Percentiles rank a stretch among this genome's conserved stretches.
Conservation (phyloP, 2,329 filamentous ascomycete species). For the Neurospora crassa region DNA sequence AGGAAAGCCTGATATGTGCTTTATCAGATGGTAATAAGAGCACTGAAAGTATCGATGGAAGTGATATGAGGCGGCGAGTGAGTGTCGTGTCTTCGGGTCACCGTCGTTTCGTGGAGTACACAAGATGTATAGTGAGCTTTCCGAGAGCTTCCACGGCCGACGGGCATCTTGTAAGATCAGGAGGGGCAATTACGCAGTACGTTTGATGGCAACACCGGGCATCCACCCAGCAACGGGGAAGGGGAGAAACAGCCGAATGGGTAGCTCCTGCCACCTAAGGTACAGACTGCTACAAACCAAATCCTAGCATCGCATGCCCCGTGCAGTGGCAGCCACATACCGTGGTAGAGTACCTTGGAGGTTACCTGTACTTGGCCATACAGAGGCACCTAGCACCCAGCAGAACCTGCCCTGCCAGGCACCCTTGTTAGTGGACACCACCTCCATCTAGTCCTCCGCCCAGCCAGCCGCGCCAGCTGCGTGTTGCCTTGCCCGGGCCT, state of each 20-base stretch:
- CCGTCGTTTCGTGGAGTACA: not conserved
- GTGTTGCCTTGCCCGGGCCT: slow-evolving; percentile 20
- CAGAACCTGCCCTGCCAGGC: slow-evolving; percentile 3
- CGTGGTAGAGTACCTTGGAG: not conserved
- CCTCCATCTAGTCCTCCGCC: slow-evolving; percentile 1
- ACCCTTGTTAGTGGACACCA: slow-evolving; percentile 7
- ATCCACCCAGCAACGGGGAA: not conserved
- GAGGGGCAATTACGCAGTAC: slow-evolving; percentile 13
- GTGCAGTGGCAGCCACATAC: not conserved
- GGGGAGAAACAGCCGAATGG: not conserved
- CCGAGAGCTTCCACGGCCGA: slow-evolving; percentile 1
- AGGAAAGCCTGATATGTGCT: not conserved
- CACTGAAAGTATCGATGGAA: not conserved
- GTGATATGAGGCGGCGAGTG: not conserved
- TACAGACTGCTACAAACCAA: not conserved
- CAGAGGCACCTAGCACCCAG: not conserved
- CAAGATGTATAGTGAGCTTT: not conserved
- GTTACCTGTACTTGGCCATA: not conserved
- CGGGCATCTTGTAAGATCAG: slow-evolving; percentile 4
- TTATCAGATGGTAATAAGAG: not conserved
- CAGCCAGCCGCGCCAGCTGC: slow-evolving; percentile 24
- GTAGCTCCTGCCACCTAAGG: not conserved
- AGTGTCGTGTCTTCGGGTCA: not conserved
- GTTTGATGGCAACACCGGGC: not conserved
- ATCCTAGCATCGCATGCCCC: not conserved